These are phyloP conservation scores for Umbilicus rupestris DNA, from an alignment of 164 flowering plant species.

Conservation along the genomic window DNA sequence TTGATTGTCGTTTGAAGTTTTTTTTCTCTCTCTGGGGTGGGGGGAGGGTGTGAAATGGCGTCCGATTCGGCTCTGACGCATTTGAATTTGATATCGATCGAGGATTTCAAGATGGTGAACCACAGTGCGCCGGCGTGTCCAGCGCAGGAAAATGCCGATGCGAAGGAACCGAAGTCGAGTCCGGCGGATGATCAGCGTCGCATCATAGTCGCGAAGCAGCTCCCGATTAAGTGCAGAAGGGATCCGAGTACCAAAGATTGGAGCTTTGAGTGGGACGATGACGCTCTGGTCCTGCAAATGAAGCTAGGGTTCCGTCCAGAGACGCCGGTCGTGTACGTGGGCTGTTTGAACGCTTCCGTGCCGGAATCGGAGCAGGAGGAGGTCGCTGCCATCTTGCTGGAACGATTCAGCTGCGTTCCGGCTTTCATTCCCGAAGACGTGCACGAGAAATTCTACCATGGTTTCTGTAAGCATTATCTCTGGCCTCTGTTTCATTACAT, in stretches of 20 bases:
- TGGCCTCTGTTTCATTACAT: slow-evolving; percentile 52
- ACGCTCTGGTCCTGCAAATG: neutral
- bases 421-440: slow-evolving; percentile 37
- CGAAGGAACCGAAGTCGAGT: neutral
- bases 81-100: neutral
- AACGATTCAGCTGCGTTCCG: slow-evolving; percentile 39
- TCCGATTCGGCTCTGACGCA: neutral
- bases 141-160: neutral
- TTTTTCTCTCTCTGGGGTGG: neutral
- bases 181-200: neutral
- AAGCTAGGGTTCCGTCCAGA: slow-evolving; percentile 2
- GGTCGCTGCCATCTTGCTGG: slow-evolving; percentile 30
- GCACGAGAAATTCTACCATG: slow-evolving; percentile 32
- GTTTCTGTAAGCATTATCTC: slow-evolving; percentile 43
- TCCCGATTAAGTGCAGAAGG: neutral
- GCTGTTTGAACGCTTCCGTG: neutral
- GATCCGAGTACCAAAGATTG: slow-evolving; percentile 4
- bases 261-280: neutral
- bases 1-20: too few species aligned
- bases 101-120: slow-evolving; percentile 5
- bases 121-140: neutral
- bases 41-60: neutral
- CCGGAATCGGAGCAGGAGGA: slow-evolving; percentile 31
- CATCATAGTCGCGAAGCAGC: slow-evolving; percentile 5
- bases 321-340: slow-evolving; percentile 2